Base-by-base conservation (phyloP, 73 alveolate species). In the Paramecium primaurelia region DNA sequence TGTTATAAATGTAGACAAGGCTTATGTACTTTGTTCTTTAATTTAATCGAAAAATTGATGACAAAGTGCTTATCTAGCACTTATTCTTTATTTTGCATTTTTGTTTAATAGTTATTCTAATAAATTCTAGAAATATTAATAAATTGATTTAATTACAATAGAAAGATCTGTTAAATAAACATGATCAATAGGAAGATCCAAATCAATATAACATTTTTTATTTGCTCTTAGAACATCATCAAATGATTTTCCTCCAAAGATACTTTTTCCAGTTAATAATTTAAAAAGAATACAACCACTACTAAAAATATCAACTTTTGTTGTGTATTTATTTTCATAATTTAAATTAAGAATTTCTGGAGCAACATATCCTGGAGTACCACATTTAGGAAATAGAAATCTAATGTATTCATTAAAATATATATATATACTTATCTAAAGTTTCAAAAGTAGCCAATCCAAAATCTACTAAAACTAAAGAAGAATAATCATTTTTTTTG, bases 351-450 rank as follows among this genome's bases (percentile, higher is more conserved):
- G 87, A 18, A 88, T 87, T 73, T 94, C 97, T 8, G 97, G 97
- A 20, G 97, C 94, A 92, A 94, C 93, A 92, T 94, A 94, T 32
- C 88, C 86, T 9, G 97, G 95, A 12, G 97, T 94, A 11, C 97
- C 97, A 8, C 91, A 80, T 80, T 80, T 80, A 26, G 92, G 94
- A 22, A 59, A 44, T 14, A 69, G 38, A 73, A n/a, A 73, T 73
- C 87, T 73, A 73, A 37, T 28, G 16, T 73, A 6, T 28, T 20
- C 0, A 38, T 8, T 14, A 22, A 22, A 22, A 22, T 22, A 22
- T 22, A 22, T 22, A 64, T 1, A 10, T 6, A 12, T 59, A 86
- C 45, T 26, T 47, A 18, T 86, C 92, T 47, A 47, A 59, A 26
- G 30, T 25, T 73, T 89, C 94, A 1, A 45, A 73, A 4, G 86